Evolutionary conservation across 2,329 filamentous ascomycete genomes (phyloP), one percentile per base, ranked within the genome.

Genomic region (Mycogone perniciosa): DNA sequence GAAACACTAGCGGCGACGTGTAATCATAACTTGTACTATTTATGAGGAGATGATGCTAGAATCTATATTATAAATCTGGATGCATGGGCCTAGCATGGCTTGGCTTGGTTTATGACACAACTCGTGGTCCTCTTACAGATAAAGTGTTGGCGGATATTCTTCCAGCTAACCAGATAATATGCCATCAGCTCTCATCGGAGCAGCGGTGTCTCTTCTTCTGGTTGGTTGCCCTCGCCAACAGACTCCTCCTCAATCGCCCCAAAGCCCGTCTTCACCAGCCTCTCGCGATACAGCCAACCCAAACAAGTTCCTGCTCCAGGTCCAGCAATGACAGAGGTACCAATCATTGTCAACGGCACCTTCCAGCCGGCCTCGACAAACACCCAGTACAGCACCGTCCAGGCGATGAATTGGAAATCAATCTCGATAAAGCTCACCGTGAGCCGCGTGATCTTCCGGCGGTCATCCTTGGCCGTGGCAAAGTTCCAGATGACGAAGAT

Each of bases 371-470:
- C 71, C 60, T 80, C 77, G 11, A 76, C 73, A 37, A 78, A 61
- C 33, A 79, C 62, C 76, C 76, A 80, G 60, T 79, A 80, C 31
- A 79, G 55, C 4, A 77, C 71, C 1, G 76, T 77, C 56, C 73
- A 62, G 2, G 62, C 66, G 41, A 77, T 65, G 54, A 73, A 76
- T 27, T 70, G 61, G 5, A 67, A 55, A 53, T 80, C 70, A 43
- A 80, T 70, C 59, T 72, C 68, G 48, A 80, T 68, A 47, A 77
- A 73, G 43, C 63, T 64, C 45, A 74, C 60, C 0, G 69, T 70
- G 9, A 72, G 70, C 34, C 70, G 68, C n/a, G 77, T 78, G 70
- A 78, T 70, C 57, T 77, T 71, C 42, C 67, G 67, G 34, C 75
- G 66, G 56, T 79, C 75, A 44, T 79, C 75, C 6, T 56, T 53